Evolutionary conservation across 2,329 filamentous ascomycete species (phyloP).

Genomic region (Diaporthe caulivora): DNA sequence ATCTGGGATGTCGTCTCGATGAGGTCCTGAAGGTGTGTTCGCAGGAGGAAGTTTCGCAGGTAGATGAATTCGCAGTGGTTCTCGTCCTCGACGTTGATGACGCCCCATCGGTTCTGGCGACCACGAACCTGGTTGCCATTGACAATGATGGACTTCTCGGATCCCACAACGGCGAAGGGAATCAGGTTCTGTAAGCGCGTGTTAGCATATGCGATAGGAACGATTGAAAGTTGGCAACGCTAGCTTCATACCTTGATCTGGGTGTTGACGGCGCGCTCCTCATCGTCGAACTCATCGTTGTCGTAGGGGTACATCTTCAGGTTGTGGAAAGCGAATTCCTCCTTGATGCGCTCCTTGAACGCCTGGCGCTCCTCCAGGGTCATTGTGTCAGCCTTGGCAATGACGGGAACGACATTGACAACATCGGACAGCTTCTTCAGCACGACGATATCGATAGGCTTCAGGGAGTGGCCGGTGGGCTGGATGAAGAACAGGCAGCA

Average conservation of each 20-base stretch:
- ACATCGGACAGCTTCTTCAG: conserved; percentile 99
- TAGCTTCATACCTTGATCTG: conserved; percentile 86
- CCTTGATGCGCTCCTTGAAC: conserved; percentile 99
- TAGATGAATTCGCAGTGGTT: conserved; percentile 99
- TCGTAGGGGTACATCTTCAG: conserved; percentile 99
- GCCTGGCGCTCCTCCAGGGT: conserved; percentile 94
- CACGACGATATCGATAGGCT: conserved; percentile 99
- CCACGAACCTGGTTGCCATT: conserved; percentile 97
- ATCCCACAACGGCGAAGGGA: conserved; percentile 97
- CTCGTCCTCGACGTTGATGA: conserved; percentile 99
- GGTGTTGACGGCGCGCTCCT: conserved; percentile 92
- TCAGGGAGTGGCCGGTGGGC: conserved; percentile 96
- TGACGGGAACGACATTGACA: conserved; percentile 98
- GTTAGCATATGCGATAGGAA: conserved; percentile 50
- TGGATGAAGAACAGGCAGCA: conserved; percentile 99
- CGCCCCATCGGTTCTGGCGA: conserved; percentile 98
- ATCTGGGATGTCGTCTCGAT: conserved; percentile 99
- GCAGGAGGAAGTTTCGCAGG: conserved; percentile 97
- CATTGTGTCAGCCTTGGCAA: conserved; percentile 97
- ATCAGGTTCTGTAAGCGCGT: conserved; percentile 78
- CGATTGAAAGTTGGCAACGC: neutral
- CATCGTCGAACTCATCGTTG: conserved; percentile 97
- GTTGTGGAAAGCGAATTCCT: conserved; percentile 99
- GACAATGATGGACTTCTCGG: conserved; percentile 97
- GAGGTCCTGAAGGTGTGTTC: conserved; percentile 97